Evolutionary conservation across 2,329 filamentous ascomycete genomes (phyloP).

Genomic region (Sordariomycetes sp.): DNA sequence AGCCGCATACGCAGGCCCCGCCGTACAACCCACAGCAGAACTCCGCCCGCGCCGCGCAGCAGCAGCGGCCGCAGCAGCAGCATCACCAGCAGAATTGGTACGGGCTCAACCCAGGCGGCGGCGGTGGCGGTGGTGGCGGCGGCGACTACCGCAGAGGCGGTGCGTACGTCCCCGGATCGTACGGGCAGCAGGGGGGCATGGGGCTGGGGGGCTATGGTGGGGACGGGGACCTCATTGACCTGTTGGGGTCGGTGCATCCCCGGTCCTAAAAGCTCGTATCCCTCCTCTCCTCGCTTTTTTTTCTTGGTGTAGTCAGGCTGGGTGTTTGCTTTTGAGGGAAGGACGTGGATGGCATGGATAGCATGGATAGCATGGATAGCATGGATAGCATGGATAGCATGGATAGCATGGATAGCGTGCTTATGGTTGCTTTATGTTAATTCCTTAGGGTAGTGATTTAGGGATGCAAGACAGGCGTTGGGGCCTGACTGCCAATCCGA

Average conservation of each 20-base stretch:
- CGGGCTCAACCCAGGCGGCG: background rate
- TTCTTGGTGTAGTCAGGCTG: background rate
- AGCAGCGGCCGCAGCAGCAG: slow-evolving; percentile 6
- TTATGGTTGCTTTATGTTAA: no score
- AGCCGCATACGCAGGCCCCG: slow-evolving; percentile 8
- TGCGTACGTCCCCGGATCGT: background rate
- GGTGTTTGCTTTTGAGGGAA: background rate
- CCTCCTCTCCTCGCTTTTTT: background rate
- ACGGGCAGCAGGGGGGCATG: background rate
- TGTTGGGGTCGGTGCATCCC: background rate
- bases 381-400: no score
- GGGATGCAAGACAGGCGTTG: no score
- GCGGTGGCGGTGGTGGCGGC: background rate
- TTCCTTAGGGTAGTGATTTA: no score
- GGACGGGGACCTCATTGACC: slow-evolving; percentile 3
- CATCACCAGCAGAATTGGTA: slow-evolving; percentile 5
- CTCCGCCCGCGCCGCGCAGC: background rate
- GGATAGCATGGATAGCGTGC: no score
- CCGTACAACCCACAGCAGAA: background rate
- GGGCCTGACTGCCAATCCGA: no score
- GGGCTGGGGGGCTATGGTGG: background rate
- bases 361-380: background rate
- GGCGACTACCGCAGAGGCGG: background rate
- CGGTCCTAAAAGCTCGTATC: background rate
- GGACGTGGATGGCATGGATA: background rate